Base-by-base conservation (phyloP, 106 monocot species). In the Triglochin maritima region DNA sequence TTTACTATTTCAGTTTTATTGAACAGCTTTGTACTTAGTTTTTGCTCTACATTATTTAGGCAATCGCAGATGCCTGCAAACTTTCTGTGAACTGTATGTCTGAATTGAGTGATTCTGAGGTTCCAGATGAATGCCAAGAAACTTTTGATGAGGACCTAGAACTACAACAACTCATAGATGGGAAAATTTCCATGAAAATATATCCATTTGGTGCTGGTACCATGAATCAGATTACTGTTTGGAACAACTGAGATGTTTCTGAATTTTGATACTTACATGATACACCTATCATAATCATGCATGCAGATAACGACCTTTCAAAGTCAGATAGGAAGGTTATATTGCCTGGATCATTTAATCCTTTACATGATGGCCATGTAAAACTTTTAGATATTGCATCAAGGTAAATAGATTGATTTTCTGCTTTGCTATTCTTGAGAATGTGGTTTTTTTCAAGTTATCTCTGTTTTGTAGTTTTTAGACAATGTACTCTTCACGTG, bases 321-420 rank as follows among this genome's bases (percentile, higher is more conserved):
- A 77, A 73, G 79, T 74, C 77, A 70, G 88, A 86, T 29, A 86
- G 81, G 74, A 98, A 77, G 80, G 59, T 98, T 52, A 92, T 98
- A 56, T 65, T 92, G 46, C 74, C 92, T 12, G 98, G 98, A 60
- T 98, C 98, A 74, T 98, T 98, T 82, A 92, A 98, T 82, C 98
- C 98, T 4, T 78, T 98, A 64, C 98, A 92, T 83, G 92, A 86
- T 77, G 91, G 98, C 8, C 98, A 92, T 59, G 58, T 86, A 15
- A 84, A 78, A 77, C 84, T 92, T 64, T 70, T 92, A 55, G 86
- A 98, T n/a, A 80, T 80, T 80, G 98, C 92, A 74, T 70, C 80
- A 71, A 88, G 88, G 98, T 86, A 66, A 67, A 12, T n/a, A 47
- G 9, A 17, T 47, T 15, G 4, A 50, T 8, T 52, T 11, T 29